These are phyloP conservation scores for Xylaria longipes DNA, from an alignment of 495 filamentous ascomycete genomes.

Conservation along the genomic window DNA sequence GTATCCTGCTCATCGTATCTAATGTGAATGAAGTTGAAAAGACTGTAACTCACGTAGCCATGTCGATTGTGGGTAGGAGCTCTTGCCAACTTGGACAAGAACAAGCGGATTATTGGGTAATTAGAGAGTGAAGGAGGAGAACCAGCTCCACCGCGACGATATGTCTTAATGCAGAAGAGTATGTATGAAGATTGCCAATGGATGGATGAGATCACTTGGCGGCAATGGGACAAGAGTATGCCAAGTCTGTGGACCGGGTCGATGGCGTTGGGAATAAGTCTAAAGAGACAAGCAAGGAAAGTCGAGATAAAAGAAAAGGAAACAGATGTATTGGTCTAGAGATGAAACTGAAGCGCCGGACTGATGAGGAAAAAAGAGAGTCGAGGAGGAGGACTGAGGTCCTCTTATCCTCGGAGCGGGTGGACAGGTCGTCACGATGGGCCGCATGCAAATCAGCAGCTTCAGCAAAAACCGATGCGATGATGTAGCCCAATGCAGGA, in stretches of 20 bases:
- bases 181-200: conserved; percentile 28
- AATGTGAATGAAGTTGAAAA: not conserved
- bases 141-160: conserved; percentile 33
- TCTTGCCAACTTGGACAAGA: conserved; percentile 46
- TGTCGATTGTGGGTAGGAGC: conserved; percentile 43
- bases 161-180: conserved; percentile 23
- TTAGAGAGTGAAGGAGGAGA: conserved; percentile 33
- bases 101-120: conserved; percentile 48
- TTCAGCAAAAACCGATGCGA: conserved; percentile 25
- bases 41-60: conserved; percentile 56
- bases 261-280: conserved; percentile 35
- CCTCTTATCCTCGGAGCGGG: conserved; percentile 42
- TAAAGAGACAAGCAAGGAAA: conserved; percentile 36
- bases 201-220: conserved; percentile 30
- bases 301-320: conserved; percentile 30
- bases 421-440: conserved; percentile 32
- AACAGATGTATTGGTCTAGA: conserved; percentile 41
- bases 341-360: conserved; percentile 43
- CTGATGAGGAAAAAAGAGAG: conserved; percentile 28
- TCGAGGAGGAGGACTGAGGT: conserved; percentile 35
- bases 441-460: conserved; percentile 41
- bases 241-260: conserved; percentile 28
- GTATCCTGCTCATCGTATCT: conserved; percentile 12
- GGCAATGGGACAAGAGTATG: conserved; percentile 31
- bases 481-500: conserved; percentile 40